Conservation (phyloP, 768 basidiomycete genomes). For the Boletales sp. region DNA sequence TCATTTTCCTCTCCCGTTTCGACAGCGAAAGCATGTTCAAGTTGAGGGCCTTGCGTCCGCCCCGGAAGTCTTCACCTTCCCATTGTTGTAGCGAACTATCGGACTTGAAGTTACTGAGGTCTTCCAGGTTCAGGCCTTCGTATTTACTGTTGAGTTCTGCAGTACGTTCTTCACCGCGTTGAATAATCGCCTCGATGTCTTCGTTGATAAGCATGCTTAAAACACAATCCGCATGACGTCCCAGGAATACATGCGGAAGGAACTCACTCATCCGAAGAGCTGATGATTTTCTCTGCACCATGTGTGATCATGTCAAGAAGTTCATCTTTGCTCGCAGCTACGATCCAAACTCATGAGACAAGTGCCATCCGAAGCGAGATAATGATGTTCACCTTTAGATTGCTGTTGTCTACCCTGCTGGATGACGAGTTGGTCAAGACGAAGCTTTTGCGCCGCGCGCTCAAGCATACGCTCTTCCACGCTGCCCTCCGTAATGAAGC, state of each 20-base stretch:
- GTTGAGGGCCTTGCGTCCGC: slow-evolving; percentile 67
- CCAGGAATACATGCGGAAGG: background rate
- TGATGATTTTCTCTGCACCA: slow-evolving; percentile 96
- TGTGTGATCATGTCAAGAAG: slow-evolving; percentile 97
- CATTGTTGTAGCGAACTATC: slow-evolving; percentile 89
- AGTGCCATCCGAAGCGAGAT: background rate
- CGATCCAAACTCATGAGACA: background rate
- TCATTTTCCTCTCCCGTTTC: slow-evolving; percentile 90
- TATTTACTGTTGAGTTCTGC: slow-evolving; percentile 87
- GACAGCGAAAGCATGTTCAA: slow-evolving; percentile 82
- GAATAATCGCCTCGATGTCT: slow-evolving; percentile 93
- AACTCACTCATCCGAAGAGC: slow-evolving; percentile 65
- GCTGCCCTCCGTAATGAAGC: slow-evolving; percentile 95
- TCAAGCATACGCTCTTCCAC: slow-evolving; percentile 96
- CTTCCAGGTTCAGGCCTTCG: slow-evolving; percentile 87
- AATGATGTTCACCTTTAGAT: slow-evolving; percentile 58
- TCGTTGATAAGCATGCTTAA: slow-evolving; percentile 71
- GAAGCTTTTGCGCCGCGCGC: slow-evolving; percentile 90
- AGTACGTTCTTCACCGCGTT: slow-evolving; percentile 87
- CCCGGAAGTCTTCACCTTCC: slow-evolving; percentile 92
- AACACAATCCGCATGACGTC: background rate
- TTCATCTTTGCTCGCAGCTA: slow-evolving; percentile 92
- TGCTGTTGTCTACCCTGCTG: slow-evolving; percentile 88
- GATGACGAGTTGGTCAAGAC: slow-evolving; percentile 94
- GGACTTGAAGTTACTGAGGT: slow-evolving; percentile 94